Evolutionary conservation across 2,329 filamentous ascomycete species (phyloP).

Genomic region (Thelonectria olida): DNA sequence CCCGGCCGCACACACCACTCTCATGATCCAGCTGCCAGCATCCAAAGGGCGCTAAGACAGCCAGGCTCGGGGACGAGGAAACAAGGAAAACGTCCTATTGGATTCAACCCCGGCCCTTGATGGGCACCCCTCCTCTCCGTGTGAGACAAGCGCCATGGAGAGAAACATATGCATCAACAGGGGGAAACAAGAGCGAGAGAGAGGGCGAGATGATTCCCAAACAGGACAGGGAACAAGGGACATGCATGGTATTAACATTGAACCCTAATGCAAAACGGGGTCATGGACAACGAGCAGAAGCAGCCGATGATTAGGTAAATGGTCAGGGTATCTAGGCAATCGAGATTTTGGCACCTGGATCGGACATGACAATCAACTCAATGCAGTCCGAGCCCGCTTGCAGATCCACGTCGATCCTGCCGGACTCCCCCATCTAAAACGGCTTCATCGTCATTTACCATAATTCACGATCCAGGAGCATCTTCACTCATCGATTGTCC

Average conservation of each 20-base stretch:
- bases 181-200: no score
- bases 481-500: not conserved
- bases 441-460: not conserved
- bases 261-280: not conserved
- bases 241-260: no score
- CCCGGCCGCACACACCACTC: no score
- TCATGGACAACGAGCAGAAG: not conserved
- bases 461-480: not conserved
- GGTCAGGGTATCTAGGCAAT: conserved; percentile 21
- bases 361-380: conserved; percentile 21
- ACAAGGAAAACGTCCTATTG: conserved; percentile 1
- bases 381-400: conserved; percentile 30
- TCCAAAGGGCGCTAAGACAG: no score
- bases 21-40: no score
- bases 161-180: not conserved
- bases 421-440: conserved; percentile 9
- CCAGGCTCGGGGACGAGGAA: conserved; percentile 3
- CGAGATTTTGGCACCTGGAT: conserved; percentile 40
- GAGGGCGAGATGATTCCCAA: no score
- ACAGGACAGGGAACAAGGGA: no score
- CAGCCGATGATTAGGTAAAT: not conserved
- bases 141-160: not conserved
- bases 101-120: not conserved
- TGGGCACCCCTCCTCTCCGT: not conserved
- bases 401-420: conserved; percentile 39